Evolutionary conservation across 2,329 filamentous ascomycete species (phyloP).

Genomic region (Penicillium fuscoglaucum): DNA sequence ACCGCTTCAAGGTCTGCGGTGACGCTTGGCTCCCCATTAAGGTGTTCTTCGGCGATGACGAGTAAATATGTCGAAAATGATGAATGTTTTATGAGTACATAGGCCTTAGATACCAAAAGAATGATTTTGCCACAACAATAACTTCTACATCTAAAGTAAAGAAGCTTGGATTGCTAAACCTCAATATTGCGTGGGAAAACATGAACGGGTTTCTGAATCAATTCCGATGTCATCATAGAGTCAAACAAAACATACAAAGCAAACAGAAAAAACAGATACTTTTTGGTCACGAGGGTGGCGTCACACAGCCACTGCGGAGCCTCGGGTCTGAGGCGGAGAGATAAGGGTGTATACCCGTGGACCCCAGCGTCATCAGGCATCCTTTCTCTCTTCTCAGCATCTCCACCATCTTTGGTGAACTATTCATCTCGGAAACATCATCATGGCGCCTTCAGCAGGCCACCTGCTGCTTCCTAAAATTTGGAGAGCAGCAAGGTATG

Average conservation of each 20-base stretch:
- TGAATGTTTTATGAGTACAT: slow-evolving; percentile 23
- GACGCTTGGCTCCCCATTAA: slow-evolving; percentile 70
- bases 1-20: slow-evolving; percentile 79
- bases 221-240: not conserved
- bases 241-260: not conserved
- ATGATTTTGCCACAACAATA: not conserved
- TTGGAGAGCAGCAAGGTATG: slow-evolving; percentile 51
- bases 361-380: slow-evolving; percentile 31
- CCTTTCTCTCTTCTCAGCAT: slow-evolving; percentile 17
- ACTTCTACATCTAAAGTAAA: not conserved
- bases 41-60: slow-evolving; percentile 82
- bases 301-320: slow-evolving; percentile 19
- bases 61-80: slow-evolving; percentile 52
- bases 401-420: slow-evolving; percentile 12
- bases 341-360: slow-evolving; percentile 16
- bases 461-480: slow-evolving; percentile 53
- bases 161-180: not conserved
- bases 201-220: not conserved
- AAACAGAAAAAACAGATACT: not conserved
- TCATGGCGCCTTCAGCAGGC: slow-evolving; percentile 51
- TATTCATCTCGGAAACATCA: slow-evolving; percentile 23
- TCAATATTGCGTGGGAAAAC: not conserved
- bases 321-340: slow-evolving; percentile 19
- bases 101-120: slow-evolving; percentile 27
- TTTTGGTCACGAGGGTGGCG: slow-evolving; percentile 22